phyloP scores from a whole-genome alignment of 192 early-diverging fungal genomes.

The Coemansia sp. region DNA sequence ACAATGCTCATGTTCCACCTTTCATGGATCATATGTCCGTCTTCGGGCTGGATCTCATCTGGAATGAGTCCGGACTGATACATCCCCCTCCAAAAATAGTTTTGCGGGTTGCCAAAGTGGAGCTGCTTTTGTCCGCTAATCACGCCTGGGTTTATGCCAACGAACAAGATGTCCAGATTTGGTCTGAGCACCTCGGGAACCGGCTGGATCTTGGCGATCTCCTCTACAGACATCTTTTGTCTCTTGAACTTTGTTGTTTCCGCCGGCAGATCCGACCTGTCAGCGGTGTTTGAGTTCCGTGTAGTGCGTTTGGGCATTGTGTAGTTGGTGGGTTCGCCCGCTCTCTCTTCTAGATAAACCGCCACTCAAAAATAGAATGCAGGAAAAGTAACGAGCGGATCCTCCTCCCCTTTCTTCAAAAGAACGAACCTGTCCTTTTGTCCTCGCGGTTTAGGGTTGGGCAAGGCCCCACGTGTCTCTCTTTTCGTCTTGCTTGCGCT shows the following conservation, averaged over 20 bases:
- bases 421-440: neutral
- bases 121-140: constrained; percentile 60
- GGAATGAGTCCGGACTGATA: constrained; percentile 64
- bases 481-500: neutral
- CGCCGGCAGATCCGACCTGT: neutral
- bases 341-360: no score
- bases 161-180: constrained; percentile 63
- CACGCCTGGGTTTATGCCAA: constrained; percentile 75
- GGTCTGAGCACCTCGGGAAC: constrained; percentile 49
- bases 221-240: constrained; percentile 3
- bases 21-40: constrained; percentile 57
- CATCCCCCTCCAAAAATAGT: constrained; percentile 76
- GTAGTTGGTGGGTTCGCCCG: neutral
- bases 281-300: neutral
- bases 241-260: neutral
- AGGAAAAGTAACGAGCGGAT: neutral
- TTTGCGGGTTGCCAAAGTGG: constrained; percentile 72
- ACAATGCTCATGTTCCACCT: constrained; percentile 65
- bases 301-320: neutral
- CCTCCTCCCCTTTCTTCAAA: neutral
- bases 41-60: constrained; percentile 51
- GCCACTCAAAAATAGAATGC: no score
- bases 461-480: neutral
- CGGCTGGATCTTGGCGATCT: constrained; percentile 35
- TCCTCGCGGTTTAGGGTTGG: neutral